These are phyloP conservation scores for Pyropia haitanensis DNA, from an alignment of 23 red algal species.

Conservation along the genomic window DNA sequence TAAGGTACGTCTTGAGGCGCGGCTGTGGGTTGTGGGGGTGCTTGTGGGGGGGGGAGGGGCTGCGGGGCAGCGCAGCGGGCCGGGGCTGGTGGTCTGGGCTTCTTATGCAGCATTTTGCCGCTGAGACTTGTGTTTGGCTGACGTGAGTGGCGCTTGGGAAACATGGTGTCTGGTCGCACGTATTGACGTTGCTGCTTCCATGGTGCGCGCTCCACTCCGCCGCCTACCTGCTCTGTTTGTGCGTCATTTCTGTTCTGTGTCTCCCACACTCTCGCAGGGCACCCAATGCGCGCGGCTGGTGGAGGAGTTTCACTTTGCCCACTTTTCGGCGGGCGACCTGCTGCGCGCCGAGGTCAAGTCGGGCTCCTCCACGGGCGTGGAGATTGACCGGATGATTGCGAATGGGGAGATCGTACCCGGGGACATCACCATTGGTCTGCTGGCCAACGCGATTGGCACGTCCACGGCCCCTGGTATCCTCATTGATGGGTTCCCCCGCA, in stretches of 20 bases:
- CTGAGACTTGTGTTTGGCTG: too few species aligned
- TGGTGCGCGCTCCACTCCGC: too few species aligned
- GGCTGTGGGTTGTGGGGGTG: too few species aligned
- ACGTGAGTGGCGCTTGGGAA: too few species aligned
- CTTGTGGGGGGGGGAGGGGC: too few species aligned
- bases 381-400: slow-evolving; percentile 94
- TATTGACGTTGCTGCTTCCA: too few species aligned
- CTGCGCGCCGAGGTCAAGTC: slow-evolving; percentile 71
- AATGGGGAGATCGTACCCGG: slow-evolving; percentile 95
- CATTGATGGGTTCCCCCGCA: slow-evolving; percentile 96
- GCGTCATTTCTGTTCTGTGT: too few species aligned
- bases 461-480: slow-evolving; percentile 67
- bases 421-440: slow-evolving; percentile 72
- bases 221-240: too few species aligned
- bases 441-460: slow-evolving; percentile 53
- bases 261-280: slow-evolving; percentile 5
- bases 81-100: too few species aligned
- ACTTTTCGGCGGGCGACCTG: slow-evolving; percentile 95
- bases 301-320: slow-evolving; percentile 50
- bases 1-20: slow-evolving; percentile 12
- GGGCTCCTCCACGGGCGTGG: slow-evolving; percentile 59
- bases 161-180: too few species aligned
- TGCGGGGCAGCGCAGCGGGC: too few species aligned
- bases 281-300: slow-evolving; percentile 89
- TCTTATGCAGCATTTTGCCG: too few species aligned